Evolutionary conservation across 2,329 filamentous ascomycete genomes (phyloP).

Genomic region (Microdochium nivale): DNA sequence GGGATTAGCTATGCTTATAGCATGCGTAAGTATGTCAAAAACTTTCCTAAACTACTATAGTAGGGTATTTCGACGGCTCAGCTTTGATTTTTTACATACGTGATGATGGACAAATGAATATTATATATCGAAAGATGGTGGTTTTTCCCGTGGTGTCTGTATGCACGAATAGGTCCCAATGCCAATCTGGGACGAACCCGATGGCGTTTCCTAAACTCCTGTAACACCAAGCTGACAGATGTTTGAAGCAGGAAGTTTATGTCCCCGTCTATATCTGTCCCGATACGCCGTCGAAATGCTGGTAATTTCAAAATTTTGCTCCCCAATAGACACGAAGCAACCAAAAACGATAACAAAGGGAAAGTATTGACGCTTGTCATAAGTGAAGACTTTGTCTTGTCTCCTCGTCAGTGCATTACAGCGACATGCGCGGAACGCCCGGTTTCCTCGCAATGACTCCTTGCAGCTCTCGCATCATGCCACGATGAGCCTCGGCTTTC

Average conservation of each 20-base stretch:
- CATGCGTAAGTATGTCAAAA: too few relatives aligned
- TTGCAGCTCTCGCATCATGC: slow-evolving; percentile 89
- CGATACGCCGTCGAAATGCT: background rate
- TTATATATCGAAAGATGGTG: too few relatives aligned
- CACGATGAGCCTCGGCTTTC: slow-evolving; percentile 70
- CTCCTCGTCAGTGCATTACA: slow-evolving; percentile 20
- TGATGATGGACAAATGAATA: too few relatives aligned
- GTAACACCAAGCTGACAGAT: background rate
- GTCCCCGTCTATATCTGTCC: background rate
- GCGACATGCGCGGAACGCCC: slow-evolving; percentile 18
- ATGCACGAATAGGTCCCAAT: too few relatives aligned
- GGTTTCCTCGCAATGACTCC: slow-evolving; percentile 63
- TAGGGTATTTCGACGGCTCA: too few relatives aligned
- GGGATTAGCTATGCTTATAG: too few relatives aligned
- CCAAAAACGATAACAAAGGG: background rate
- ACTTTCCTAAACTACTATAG: too few relatives aligned
- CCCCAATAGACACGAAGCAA: background rate
- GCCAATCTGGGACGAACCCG: too few relatives aligned
- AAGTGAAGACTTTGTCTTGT: background rate
- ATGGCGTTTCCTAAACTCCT: background rate
- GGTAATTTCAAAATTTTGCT: background rate
- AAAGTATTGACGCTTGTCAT: background rate
- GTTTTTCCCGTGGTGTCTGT: too few relatives aligned
- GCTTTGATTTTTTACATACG: too few relatives aligned
- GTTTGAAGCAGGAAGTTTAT: background rate